Base-by-base conservation (phyloP, 2,329 filamentous ascomycete species). In the Penicillium sp. region DNA sequence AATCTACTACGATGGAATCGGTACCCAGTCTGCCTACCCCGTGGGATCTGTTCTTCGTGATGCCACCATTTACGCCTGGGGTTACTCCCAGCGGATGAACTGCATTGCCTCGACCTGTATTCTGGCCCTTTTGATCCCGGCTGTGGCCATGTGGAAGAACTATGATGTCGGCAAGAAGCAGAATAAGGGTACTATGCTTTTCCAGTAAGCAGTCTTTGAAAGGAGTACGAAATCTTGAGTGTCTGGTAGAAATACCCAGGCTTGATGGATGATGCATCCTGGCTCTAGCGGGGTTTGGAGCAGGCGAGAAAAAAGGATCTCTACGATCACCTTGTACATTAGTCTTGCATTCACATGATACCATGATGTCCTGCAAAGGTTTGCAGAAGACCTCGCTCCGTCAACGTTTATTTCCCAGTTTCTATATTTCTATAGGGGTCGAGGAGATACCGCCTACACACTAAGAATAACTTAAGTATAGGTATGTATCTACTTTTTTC, bases 31-130 rank as follows among this genome's bases (percentile, higher is more conserved):
- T 7, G 42, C 38, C 13, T 57, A 53, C 15, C 49, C 54, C 3
- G 42, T 58, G 29, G 56, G 56, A 6, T 57, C 52, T 23, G 44
- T 46, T 3, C 32, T 55, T 3, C 56, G 56, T 2, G 44, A 53
- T 28, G 56, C 56, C 2, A 35, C 42, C 24, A 29, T 49, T 24
- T 43, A 55, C 28, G 54, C 56, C n/a, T 58, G 54, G 56, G 46
- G 52, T 3, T 53, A 58, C 25, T 45, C 54, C 12, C 56, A 58
- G 28, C 47, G 47, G 6, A 57, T 55, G 50, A 58, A 57, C 40
- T 58, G 56, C 46, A 58, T 58, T 47, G 54, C 54, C 18, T 57
- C 56, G 13, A 58, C 56, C 13, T 56, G 54, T 27, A 18, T 58
- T 15, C 39, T 58, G 15, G 50, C 46, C 6, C 35, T 58, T 44